Conservation (phyloP, 768 basidiomycete genomes). For the Kockovaella imperatae region DNA sequence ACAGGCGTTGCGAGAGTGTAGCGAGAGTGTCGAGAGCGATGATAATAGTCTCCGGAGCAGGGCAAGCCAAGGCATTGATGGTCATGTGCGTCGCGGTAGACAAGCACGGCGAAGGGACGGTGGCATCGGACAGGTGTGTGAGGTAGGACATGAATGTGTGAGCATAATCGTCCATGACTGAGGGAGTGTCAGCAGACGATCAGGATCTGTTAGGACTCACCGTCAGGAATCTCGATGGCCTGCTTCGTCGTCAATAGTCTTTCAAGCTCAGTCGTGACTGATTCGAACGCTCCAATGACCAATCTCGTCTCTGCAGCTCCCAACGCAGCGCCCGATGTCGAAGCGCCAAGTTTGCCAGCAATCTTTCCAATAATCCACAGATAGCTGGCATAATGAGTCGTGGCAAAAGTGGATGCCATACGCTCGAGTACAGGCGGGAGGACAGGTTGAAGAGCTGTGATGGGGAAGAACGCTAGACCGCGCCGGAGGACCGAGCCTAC, state of each 20-base stretch:
- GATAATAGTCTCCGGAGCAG: constrained; percentile 74
- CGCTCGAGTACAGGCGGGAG: constrained; percentile 63
- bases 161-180: constrained; percentile 91
- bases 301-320: too few relatives aligned
- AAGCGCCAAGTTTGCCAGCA: constrained; percentile 65
- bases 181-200: constrained; percentile 7
- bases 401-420: constrained; percentile 71
- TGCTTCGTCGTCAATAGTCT: constrained; percentile 60
- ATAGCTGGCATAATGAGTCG: constrained; percentile 73
- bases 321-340: constrained; percentile 47
- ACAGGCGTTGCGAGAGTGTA: constrained; percentile 60
- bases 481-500: constrained; percentile 75
- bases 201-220: constrained; percentile 50
- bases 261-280: constrained; percentile 63
- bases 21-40: constrained; percentile 72
- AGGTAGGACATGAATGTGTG: constrained; percentile 67
- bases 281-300: constrained; percentile 68
- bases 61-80: constrained; percentile 70
- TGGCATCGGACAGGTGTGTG: constrained; percentile 61
- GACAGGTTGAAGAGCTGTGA: constrained; percentile 57
- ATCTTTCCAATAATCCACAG: constrained; percentile 90
- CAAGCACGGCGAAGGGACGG: constrained; percentile 72
- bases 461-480: constrained; percentile 70
- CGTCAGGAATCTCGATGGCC: constrained; percentile 74
- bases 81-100: constrained; percentile 66